Conservation (phyloP, 1,284 basidiomycete species). For the Ustanciosporium gigantosporum region DNA sequence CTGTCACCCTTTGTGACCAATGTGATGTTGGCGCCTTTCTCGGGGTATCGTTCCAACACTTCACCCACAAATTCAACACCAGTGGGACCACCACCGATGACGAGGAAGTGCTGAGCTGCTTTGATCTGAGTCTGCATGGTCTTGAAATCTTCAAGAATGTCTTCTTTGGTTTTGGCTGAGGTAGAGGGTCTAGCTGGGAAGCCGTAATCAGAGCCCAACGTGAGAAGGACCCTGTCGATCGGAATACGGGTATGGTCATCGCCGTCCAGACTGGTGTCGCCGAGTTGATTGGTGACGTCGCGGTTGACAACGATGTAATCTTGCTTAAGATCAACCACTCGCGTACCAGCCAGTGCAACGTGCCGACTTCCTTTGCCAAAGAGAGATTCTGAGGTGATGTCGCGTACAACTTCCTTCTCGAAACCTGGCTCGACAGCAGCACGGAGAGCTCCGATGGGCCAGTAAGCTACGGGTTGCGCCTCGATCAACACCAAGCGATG, state of each 20-base stretch:
- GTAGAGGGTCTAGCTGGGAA: slow-evolving; percentile 17
- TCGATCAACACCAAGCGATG: slow-evolving; percentile 64
- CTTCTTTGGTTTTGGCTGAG: slow-evolving; percentile 3
- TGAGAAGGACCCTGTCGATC: slow-evolving; percentile 21
- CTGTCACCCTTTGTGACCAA: slow-evolving; percentile 48
- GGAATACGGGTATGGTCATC: slow-evolving; percentile 5
- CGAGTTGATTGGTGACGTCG: slow-evolving; percentile 3
- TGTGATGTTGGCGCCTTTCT: slow-evolving; percentile 55
- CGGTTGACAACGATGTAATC: slow-evolving; percentile 15
- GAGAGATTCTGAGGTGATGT: slow-evolving; percentile 7
- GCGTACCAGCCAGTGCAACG: slow-evolving; percentile 9
- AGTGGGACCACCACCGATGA: slow-evolving; percentile 61
- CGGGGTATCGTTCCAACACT: slow-evolving; percentile 17
- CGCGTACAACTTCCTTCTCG: slow-evolving; percentile 22
- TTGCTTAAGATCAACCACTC: slow-evolving; percentile 8
- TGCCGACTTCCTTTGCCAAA: slow-evolving; percentile 17
- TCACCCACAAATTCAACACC: slow-evolving; percentile 64
- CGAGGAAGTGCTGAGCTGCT: slow-evolving; percentile 25
- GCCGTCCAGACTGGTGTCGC: background rate
- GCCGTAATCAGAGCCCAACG: slow-evolving; percentile 23
- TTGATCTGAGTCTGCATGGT: slow-evolving; percentile 22
- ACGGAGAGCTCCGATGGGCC: slow-evolving; percentile 61
- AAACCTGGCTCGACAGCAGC: slow-evolving; percentile 62
- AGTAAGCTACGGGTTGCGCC: slow-evolving; percentile 59
- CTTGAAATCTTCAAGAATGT: slow-evolving; percentile 14